These are phyloP conservation scores for Eurotiales sp. DNA, from an alignment of 2,329 filamentous ascomycete species.

Conservation along the genomic window DNA sequence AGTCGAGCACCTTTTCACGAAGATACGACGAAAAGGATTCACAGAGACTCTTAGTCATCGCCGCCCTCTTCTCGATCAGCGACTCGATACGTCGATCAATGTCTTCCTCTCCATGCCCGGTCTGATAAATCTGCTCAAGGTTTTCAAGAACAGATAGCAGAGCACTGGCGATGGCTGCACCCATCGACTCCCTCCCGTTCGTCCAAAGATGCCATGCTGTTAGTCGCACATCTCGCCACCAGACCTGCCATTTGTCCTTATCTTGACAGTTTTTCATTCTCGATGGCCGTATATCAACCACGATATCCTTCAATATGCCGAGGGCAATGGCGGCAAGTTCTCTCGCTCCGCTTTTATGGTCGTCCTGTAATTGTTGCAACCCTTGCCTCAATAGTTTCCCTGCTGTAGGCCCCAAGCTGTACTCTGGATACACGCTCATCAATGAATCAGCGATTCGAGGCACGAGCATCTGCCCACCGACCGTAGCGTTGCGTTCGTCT, in stretches of 20 bases:
- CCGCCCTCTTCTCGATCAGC: slow-evolving; percentile 22
- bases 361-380: slow-evolving; percentile 49
- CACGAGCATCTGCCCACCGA: slow-evolving; percentile 42
- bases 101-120: slow-evolving; percentile 14
- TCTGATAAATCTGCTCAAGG: slow-evolving; percentile 23
- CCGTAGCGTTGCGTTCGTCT: slow-evolving; percentile 42
- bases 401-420: slow-evolving; percentile 46
- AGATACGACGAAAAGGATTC: slow-evolving; percentile 26
- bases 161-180: slow-evolving; percentile 52
- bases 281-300: slow-evolving; percentile 21
- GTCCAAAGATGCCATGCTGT: slow-evolving; percentile 63
- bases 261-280: slow-evolving; percentile 11
- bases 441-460: slow-evolving; percentile 57
- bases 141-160: slow-evolving; percentile 24
- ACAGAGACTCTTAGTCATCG: slow-evolving; percentile 22
- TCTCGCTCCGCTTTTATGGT: slow-evolving; percentile 58
- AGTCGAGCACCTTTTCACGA: slow-evolving; percentile 17
- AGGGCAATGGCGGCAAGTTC: slow-evolving; percentile 57
- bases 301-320: slow-evolving; percentile 46
- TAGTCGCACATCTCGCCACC: slow-evolving; percentile 57
- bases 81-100: slow-evolving; percentile 21
- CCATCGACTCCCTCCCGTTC: slow-evolving; percentile 65
- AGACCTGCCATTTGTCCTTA: slow-evolving; percentile 29
- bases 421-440: slow-evolving; percentile 57
- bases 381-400: slow-evolving; percentile 46